Evolutionary conservation across 345 rosid genomes (phyloP).

Genomic region (Raphanus raphanistrum): DNA sequence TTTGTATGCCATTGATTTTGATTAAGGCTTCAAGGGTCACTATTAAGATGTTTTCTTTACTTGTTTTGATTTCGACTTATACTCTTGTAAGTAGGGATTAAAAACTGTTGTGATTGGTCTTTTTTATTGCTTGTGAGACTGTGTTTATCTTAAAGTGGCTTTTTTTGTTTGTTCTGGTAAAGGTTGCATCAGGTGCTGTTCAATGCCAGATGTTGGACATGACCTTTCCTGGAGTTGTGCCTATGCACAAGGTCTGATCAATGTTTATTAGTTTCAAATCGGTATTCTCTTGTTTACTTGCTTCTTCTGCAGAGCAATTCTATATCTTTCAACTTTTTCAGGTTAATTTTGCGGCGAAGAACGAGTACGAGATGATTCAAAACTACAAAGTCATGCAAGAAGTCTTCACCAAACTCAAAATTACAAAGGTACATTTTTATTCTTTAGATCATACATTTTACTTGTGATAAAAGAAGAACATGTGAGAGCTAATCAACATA

Average conservation of each 20-base stretch:
- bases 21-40: background rate
- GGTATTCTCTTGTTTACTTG: background rate
- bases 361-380: constrained; percentile 92
- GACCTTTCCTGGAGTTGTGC: constrained; percentile 94
- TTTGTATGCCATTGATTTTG: background rate
- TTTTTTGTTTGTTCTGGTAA: constrained; percentile 3
- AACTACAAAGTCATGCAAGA: constrained; percentile 98
- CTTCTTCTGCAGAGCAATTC: background rate
- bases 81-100: background rate
- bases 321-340: constrained; percentile 29
- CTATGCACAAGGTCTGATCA: constrained; percentile 83
- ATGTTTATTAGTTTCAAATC: background rate
- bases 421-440: constrained; percentile 66
- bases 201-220: constrained; percentile 97
- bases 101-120: background rate
- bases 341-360: constrained; percentile 95
- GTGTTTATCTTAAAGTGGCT: background rate
- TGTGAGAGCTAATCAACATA: too few relatives aligned
- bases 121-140: background rate
- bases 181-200: constrained; percentile 99
- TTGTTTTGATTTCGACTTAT: background rate
- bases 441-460: background rate
- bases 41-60: background rate
- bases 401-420: constrained; percentile 85
- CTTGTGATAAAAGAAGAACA: background rate